Percentiles rank a stretch among this genome's conserved stretches.
phyloP scores from a whole-genome alignment of 768 basidiomycete species.

The Tylopilus rubrobrunneus region DNA sequence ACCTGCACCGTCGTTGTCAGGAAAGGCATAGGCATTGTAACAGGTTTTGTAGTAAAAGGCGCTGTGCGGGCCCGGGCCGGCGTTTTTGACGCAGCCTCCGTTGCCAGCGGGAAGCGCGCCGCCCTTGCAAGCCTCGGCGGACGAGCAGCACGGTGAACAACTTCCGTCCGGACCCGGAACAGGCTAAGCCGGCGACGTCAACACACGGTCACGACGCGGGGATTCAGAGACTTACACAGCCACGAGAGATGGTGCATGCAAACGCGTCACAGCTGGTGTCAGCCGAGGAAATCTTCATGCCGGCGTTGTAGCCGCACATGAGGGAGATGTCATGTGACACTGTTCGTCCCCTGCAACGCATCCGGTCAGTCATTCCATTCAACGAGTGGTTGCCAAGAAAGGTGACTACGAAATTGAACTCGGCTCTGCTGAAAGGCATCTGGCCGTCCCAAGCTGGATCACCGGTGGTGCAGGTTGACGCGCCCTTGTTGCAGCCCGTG shows the following conservation, averaged over 20 bases:
- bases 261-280: conserved; percentile 13
- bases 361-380: no score
- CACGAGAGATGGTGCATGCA: conserved; percentile 16
- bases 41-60: conserved; percentile 2
- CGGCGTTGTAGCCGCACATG: conserved; percentile 12
- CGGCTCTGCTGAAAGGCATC: conserved; percentile 12
- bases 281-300: conserved; percentile 17
- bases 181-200: background rate
- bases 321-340: conserved; percentile 23
- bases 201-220: background rate
- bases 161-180: conserved; percentile 2
- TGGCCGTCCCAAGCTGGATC: conserved; percentile 19
- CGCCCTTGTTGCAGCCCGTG: conserved; percentile 16
- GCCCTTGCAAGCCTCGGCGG: background rate
- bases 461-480: conserved; percentile 16
- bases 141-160: background rate
- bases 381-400: background rate
- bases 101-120: background rate
- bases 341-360: background rate
- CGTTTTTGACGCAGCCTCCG: background rate
- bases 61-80: background rate
- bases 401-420: background rate
- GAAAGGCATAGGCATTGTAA: conserved; percentile 14
- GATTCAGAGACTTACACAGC: conserved; percentile 12
- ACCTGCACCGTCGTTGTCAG: conserved; percentile 21